Percentiles rank a stretch among this genome's conserved stretches.
Conservation (phyloP, 306 rosid genomes). For the Gastrolobium villosum region DNA sequence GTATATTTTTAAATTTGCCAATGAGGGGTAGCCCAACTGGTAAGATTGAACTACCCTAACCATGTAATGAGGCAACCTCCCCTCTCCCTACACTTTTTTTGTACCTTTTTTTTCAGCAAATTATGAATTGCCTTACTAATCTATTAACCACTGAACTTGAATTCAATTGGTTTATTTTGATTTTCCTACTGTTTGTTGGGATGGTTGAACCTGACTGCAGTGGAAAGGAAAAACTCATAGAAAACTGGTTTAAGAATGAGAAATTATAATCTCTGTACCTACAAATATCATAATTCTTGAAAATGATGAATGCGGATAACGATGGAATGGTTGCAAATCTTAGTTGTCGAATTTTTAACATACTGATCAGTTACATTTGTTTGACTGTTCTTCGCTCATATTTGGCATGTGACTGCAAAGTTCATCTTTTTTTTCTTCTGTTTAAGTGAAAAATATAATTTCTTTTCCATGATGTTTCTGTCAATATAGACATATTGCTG, state of each 20-base stretch:
- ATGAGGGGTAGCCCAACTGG: background rate
- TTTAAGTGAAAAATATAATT: background rate
- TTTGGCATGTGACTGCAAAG: background rate
- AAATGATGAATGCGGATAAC: background rate
- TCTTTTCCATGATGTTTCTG: background rate
- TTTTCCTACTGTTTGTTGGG: too few species aligned
- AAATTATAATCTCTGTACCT: background rate
- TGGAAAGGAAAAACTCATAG: background rate
- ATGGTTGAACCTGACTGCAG: background rate
- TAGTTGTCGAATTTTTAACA: background rate
- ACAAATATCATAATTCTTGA: background rate
- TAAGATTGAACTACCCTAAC: too few species aligned
- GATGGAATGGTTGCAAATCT: background rate
- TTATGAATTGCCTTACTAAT: background rate
- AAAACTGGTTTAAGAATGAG: background rate
- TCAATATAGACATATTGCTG: conserved; percentile 7
- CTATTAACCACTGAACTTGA: background rate
- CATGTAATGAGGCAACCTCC: background rate
- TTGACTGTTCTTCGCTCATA: background rate
- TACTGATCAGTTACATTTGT: too few species aligned
- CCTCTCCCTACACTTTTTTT: background rate
- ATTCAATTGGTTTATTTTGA: background rate
- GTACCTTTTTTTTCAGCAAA: background rate
- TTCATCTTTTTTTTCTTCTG: background rate
- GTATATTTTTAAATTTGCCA: conserved; percentile 15